Evolutionary conservation across 2,329 filamentous ascomycete species (phyloP), one percentile per base, ranked within the genome.

Genomic region (Diaporthe citri): DNA sequence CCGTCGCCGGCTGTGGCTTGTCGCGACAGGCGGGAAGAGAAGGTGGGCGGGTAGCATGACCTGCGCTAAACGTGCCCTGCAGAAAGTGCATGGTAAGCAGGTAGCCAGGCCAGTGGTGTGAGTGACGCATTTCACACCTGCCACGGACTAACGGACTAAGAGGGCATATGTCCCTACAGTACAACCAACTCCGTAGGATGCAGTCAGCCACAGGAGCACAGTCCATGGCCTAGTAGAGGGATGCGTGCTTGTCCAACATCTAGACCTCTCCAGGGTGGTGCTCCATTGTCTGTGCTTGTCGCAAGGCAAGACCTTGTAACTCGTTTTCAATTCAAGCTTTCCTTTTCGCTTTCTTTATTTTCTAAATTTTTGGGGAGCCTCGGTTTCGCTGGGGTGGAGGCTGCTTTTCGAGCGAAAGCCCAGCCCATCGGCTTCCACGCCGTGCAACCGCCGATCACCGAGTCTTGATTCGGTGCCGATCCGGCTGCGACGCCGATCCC

Each of bases 401-500:
- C 9, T 67, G 9, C 39, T 43, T 20, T 67, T 51, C 43, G 43
- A 25, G 20, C 8, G 28, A 25, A 22, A 17, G 31, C 6, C 62
- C 59, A 43, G 25, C 41, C 41, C 62, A 36, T 52, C 31, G 46
- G 62, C 62, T 52, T 46, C 15, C 17, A 39, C 31, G 31, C 34
- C 64, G 64, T 67, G 46, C 20, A 67, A 67, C 64, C 64, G 22
- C 64, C 22, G 20, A 52, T 39, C 64, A n/a, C 34, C 56, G 34
- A 39, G 20, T 17, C 56, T 57, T 28, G 9, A 6, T 13, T 64
- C 59, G 59, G 59, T 28, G 59, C 39, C 59, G 59, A 17, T 13
- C 25, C 59, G 15, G n/a, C 25, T 9, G 39, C 69, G 28, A 20
- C 25, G 55, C 28, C 41, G 55, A 60, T 60, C 69, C 31, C 39